Percentiles rank a stretch among this genome's conserved stretches.
phyloP scores from a whole-genome alignment of 2,329 filamentous ascomycete genomes.

The Neofusicoccum ribis region DNA sequence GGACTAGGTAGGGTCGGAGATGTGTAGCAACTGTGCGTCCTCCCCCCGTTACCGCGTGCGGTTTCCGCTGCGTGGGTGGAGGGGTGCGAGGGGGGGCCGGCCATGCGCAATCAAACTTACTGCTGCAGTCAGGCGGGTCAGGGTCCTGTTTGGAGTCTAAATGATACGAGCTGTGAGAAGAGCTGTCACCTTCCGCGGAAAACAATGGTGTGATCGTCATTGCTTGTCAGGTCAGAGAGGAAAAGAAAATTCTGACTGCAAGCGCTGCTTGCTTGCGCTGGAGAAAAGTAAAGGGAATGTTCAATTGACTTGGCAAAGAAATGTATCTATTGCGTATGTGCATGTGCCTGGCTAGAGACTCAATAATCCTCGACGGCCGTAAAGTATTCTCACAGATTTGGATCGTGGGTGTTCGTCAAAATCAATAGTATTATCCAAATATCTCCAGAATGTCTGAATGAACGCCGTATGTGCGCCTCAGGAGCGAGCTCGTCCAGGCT shows the following conservation, averaged over 20 bases:
- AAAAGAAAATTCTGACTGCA: background rate
- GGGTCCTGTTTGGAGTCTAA: background rate
- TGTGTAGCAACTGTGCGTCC: background rate
- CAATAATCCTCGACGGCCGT: background rate
- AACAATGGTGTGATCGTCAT: background rate
- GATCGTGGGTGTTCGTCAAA: background rate
- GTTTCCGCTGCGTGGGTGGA: background rate
- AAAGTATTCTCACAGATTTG: background rate
- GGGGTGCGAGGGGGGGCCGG: background rate
- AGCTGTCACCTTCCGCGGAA: background rate
- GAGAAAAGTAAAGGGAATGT: background rate
- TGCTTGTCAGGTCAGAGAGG: background rate
- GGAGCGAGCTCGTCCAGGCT: background rate
- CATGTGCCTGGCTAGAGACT: background rate
- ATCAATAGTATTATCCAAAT: background rate
- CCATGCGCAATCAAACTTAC: conserved; percentile 1
- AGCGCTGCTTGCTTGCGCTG: background rate
- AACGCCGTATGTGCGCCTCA: background rate
- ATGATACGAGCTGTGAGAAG: background rate
- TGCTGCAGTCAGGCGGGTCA: background rate
- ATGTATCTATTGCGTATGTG: background rate
- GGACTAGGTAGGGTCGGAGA: background rate
- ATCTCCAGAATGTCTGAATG: background rate
- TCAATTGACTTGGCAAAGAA: background rate
- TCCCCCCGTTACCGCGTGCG: background rate